Evolutionary conservation across 2,329 filamentous ascomycete species (phyloP).

Genomic region (Colletotrichum sp.): DNA sequence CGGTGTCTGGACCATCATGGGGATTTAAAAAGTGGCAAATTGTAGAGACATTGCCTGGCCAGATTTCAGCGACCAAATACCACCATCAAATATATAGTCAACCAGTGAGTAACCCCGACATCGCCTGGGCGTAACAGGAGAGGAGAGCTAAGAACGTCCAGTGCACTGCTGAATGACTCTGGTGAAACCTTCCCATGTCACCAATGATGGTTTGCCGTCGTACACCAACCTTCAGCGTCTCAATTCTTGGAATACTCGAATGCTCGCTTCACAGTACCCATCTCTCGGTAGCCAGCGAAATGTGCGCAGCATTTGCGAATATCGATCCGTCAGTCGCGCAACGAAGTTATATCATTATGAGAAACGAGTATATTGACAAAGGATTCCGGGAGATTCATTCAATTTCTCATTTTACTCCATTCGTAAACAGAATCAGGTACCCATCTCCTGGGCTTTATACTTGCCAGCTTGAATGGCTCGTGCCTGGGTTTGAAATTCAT

Average conservation of each 20-base stretch:
- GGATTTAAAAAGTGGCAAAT: no score
- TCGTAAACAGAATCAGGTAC: accelerated
- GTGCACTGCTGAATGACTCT: neutral
- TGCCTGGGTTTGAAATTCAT: neutral
- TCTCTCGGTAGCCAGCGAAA: neutral
- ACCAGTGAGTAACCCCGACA: neutral
- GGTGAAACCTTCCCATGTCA: neutral
- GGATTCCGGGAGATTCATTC: no score
- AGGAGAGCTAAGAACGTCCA: accelerated
- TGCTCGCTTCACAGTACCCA: neutral
- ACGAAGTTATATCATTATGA: neutral
- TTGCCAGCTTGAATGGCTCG: neutral
- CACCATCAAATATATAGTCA: neutral
- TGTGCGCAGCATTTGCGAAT: accelerated
- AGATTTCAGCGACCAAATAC: no score
- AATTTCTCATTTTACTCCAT: neutral
- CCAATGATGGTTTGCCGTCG: neutral
- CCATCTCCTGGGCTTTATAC: accelerated
- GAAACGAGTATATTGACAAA: neutral
- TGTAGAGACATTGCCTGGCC: no score
- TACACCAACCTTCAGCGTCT: neutral
- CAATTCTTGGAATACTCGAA: neutral
- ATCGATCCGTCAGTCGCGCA: neutral
- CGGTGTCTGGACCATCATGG: no score
- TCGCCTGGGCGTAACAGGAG: neutral